Evolutionary conservation across 768 basidiomycete genomes (phyloP).

Genomic region (Suillus clintonianus): DNA sequence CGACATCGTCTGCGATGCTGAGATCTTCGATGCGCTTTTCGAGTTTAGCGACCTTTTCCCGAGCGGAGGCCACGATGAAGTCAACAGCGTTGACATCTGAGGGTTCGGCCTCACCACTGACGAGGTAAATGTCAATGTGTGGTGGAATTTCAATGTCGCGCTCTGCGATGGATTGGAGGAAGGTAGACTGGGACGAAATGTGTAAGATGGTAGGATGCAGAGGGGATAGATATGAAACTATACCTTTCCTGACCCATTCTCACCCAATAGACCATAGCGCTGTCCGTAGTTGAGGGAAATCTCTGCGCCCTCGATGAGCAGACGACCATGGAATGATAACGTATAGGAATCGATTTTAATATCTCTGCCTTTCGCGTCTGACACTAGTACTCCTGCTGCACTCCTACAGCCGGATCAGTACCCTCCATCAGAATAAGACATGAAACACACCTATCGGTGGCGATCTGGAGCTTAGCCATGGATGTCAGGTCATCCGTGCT

Average conservation of each 20-base stretch:
- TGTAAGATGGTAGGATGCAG: slow-evolving; percentile 5
- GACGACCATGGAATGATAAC: slow-evolving; percentile 94
- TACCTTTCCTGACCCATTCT: slow-evolving; percentile 99
- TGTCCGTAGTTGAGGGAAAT: slow-evolving; percentile 88
- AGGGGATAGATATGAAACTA: slow-evolving; percentile 9
- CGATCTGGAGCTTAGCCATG: slow-evolving; percentile 89
- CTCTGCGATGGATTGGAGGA: slow-evolving; percentile 92
- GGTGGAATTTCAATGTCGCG: slow-evolving; percentile 93
- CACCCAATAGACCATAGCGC: slow-evolving; percentile 92
- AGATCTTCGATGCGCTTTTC: slow-evolving; percentile 94
- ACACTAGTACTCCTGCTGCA: slow-evolving; percentile 89
- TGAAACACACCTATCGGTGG: slow-evolving; percentile 76
- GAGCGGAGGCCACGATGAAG: slow-evolving; percentile 92
- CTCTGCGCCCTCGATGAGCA: slow-evolving; percentile 67
- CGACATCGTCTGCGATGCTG: slow-evolving; percentile 84
- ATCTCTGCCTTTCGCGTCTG: slow-evolving; percentile 90
- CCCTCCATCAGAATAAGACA: neutral
- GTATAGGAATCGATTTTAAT: slow-evolving; percentile 97
- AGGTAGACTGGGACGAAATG: slow-evolving; percentile 69
- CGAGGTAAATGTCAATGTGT: slow-evolving; percentile 98
- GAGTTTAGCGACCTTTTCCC: slow-evolving; percentile 88
- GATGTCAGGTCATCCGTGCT: slow-evolving; percentile 78
- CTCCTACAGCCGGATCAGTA: slow-evolving; percentile 52
- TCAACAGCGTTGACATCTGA: slow-evolving; percentile 95
- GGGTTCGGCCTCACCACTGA: slow-evolving; percentile 93